phyloP scores from a whole-genome alignment of 108 stramenopile genomes.

The Cyclotella sp. region DNA sequence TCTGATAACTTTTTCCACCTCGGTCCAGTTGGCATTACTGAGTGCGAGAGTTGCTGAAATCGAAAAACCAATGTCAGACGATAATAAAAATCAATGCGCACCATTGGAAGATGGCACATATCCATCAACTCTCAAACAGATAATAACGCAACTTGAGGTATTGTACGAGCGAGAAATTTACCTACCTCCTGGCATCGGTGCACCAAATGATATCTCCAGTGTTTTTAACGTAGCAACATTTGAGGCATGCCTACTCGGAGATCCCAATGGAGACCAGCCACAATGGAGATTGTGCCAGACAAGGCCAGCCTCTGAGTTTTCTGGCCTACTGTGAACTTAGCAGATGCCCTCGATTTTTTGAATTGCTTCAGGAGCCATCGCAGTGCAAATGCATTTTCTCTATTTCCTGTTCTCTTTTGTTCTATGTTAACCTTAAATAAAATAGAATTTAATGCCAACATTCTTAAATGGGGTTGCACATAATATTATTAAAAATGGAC shows the following conservation, averaged over 20 bases:
- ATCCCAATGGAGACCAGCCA: constrained; percentile 39
- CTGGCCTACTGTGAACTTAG: not conserved
- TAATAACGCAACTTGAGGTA: constrained; percentile 48
- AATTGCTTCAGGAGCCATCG: too few relatives aligned
- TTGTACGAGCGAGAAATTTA: constrained; percentile 42
- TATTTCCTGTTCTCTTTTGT: too few relatives aligned
- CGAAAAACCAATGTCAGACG: constrained; percentile 22
- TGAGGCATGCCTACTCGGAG: constrained; percentile 42
- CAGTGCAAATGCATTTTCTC: too few relatives aligned
- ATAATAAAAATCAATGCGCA: constrained; percentile 23
- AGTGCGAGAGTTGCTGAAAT: constrained; percentile 47
- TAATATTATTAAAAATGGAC: too few relatives aligned
- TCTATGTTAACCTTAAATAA: too few relatives aligned
- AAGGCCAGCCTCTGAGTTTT: constrained; percentile 21
- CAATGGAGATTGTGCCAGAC: constrained; percentile 33
- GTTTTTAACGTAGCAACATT: constrained; percentile 38
- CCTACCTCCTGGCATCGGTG: not conserved
- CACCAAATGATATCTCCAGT: constrained; percentile 13
- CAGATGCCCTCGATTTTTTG: too few relatives aligned
- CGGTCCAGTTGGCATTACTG: constrained; percentile 28
- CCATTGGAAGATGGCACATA: constrained; percentile 37
- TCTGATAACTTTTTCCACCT: not conserved
- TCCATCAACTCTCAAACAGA: constrained; percentile 22
- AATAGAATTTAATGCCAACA: too few relatives aligned
- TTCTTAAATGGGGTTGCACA: too few relatives aligned